phyloP scores from a whole-genome alignment of 768 basidiomycete genomes.

The Lactarius trivialis region DNA sequence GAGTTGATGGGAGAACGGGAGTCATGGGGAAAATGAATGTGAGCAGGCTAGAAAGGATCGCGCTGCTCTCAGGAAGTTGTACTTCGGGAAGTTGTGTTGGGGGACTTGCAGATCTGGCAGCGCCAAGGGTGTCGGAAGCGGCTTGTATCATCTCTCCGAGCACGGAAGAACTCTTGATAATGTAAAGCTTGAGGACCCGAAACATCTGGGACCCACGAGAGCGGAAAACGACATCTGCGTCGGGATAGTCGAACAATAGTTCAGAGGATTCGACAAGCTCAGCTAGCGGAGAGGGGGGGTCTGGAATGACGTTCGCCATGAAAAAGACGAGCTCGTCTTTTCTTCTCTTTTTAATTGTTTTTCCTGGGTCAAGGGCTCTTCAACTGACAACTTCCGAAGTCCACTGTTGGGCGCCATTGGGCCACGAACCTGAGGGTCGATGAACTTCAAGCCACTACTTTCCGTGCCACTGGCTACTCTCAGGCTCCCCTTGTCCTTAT shows the following conservation, averaged over 20 bases:
- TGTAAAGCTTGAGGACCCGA: neutral
- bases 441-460: too few relatives aligned
- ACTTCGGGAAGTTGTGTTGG: neutral
- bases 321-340: too few relatives aligned
- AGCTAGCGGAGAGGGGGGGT: neutral
- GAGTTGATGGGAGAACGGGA: neutral
- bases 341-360: too few relatives aligned
- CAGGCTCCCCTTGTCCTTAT: too few relatives aligned
- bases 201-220: neutral
- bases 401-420: too few relatives aligned
- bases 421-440: too few relatives aligned
- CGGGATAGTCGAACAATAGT: conserved; percentile 1
- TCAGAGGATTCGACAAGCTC: neutral
- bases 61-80: neutral
- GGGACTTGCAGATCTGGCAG: neutral
- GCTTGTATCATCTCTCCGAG: neutral
- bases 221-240: conserved; percentile 11
- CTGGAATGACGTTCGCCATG: neutral
- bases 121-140: neutral
- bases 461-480: too few relatives aligned
- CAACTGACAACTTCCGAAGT: too few relatives aligned
- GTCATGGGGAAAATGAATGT: neutral
- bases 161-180: neutral
- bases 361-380: too few relatives aligned
- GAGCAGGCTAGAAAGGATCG: neutral